A percentile compares a stretch with the other conserved stretches of the same genome.
Evolutionary conservation across 352 stramenopile genomes (phyloP).

Genomic region (Pythium folliculosum): DNA sequence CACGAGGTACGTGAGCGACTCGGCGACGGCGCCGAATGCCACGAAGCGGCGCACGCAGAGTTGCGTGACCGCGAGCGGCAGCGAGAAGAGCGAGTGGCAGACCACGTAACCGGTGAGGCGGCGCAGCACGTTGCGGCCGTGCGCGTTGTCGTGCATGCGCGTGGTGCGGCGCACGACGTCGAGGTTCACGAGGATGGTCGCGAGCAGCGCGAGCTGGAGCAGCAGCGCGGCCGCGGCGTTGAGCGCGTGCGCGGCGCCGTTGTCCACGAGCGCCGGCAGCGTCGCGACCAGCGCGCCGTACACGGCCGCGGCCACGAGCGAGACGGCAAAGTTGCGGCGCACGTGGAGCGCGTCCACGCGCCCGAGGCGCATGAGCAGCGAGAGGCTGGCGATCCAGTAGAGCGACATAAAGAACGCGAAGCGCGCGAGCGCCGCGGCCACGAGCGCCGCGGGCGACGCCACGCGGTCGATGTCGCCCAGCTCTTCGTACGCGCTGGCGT

Average conservation of each 20-base stretch:
- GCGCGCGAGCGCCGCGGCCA: slow-evolving; percentile 48
- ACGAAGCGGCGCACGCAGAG: slow-evolving; percentile 32
- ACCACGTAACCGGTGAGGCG: slow-evolving; percentile 56
- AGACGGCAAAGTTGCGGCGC: slow-evolving; percentile 49
- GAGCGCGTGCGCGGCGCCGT: slow-evolving; percentile 38
- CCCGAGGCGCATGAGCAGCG: slow-evolving; percentile 65
- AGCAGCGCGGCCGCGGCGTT: slow-evolving; percentile 46
- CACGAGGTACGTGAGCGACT: slow-evolving; percentile 61
- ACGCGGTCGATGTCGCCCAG: background rate
- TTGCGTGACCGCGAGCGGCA: slow-evolving; percentile 54
- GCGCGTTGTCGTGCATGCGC: slow-evolving; percentile 49
- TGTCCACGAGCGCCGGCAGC: slow-evolving; percentile 29
- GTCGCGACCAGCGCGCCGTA: slow-evolving; percentile 61
- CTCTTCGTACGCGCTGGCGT: slow-evolving; percentile 42
- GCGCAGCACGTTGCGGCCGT: slow-evolving; percentile 60
- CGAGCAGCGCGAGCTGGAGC: slow-evolving; percentile 48
- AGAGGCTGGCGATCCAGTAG: slow-evolving; percentile 72
- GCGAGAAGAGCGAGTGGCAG: slow-evolving; percentile 37
- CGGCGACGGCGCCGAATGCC: slow-evolving; percentile 40
- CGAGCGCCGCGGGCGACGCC: slow-evolving; percentile 13
- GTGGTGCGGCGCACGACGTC: slow-evolving; percentile 42
- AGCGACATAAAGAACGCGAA: slow-evolving; percentile 78
- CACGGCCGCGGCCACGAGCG: slow-evolving; percentile 42
- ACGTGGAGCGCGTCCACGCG: slow-evolving; percentile 57
- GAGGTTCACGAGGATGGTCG: slow-evolving; percentile 54